Evolutionary conservation across 345 rosid species (phyloP).

Genomic region (Arabidopsis arenosa): DNA sequence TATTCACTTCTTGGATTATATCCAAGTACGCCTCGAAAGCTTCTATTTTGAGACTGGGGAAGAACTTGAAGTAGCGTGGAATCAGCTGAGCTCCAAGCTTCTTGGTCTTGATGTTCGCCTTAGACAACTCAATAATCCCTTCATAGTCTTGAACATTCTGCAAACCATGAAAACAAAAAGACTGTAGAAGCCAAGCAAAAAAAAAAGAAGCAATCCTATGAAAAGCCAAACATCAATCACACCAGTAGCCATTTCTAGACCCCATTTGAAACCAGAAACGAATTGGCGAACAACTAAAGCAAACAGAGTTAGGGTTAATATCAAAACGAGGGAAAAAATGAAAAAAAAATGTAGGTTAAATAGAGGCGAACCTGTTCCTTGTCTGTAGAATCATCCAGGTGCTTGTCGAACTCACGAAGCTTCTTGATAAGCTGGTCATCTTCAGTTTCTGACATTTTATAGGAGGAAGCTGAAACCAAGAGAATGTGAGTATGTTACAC

Average conservation of each 20-base stretch:
- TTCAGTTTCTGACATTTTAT: no score
- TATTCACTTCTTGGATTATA: slow-evolving; percentile 80
- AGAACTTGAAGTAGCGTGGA: slow-evolving; percentile 91
- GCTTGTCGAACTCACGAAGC: no score
- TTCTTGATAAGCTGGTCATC: no score
- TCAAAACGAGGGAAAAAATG: no score
- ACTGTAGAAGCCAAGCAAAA: not conserved
- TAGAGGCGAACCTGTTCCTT: no score
- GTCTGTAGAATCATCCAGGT: no score
- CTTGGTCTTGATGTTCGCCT: slow-evolving; percentile 72
- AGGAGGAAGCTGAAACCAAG: no score
- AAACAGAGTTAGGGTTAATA: not conserved
- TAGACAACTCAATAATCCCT: slow-evolving; percentile 75
- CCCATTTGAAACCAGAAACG: not conserved
- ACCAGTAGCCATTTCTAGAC: not conserved
- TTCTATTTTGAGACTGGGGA: slow-evolving; percentile 60
- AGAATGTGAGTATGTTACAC: no score
- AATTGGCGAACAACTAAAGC: not conserved
- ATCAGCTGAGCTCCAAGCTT: slow-evolving; percentile 92
- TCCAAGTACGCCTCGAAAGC: slow-evolving; percentile 75
- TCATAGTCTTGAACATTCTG: slow-evolving; percentile 81
- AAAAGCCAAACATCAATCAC: not conserved
- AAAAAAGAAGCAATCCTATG: not conserved
- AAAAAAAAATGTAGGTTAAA: no score
- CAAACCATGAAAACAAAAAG: slow-evolving; percentile 2